Evolutionary conservation across 768 basidiomycete genomes (phyloP).

Genomic region (Mycena amicta): DNA sequence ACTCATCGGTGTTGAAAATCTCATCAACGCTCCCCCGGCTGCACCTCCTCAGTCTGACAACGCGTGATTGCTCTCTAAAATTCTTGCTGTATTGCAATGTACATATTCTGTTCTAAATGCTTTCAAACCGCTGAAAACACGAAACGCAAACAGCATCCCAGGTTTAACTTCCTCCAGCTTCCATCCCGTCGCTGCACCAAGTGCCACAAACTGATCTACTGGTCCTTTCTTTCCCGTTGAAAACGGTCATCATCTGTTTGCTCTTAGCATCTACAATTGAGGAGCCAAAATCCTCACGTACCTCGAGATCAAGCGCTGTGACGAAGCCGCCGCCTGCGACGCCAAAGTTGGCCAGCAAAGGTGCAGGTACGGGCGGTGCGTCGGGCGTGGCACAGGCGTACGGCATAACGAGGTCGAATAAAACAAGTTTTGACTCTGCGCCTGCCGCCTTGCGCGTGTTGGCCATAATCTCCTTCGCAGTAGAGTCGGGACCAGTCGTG

Average conservation of each 20-base stretch:
- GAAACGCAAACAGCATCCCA: conserved; percentile 22
- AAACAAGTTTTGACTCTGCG: conserved; percentile 17
- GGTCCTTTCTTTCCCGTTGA: conserved; percentile 33
- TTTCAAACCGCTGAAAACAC: conserved; percentile 12
- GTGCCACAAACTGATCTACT: conserved; percentile 24
- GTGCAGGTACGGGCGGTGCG: conserved; percentile 23
- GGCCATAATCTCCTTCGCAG: conserved; percentile 25
- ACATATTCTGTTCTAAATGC: not conserved
- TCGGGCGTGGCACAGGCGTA: conserved; percentile 16
- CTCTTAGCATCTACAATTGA: not conserved
- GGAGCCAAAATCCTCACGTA: conserved; percentile 1
- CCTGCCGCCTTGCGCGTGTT: conserved; percentile 23
- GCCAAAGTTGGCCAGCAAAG: conserved; percentile 30
- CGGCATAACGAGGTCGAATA: conserved; percentile 22
- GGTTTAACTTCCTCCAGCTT: conserved; percentile 28
- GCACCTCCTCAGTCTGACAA: too few species aligned
- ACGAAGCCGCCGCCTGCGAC: conserved; percentile 23
- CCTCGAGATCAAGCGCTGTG: conserved; percentile 26
- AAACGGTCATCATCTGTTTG: conserved; percentile 29
- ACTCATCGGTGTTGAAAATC: conserved; percentile 80
- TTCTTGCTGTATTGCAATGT: not conserved
- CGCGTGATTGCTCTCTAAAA: too few species aligned
- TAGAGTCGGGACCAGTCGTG: conserved; percentile 30
- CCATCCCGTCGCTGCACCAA: conserved; percentile 30
- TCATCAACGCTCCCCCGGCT: conserved; percentile 32